Conservation (phyloP, 2,329 filamentous ascomycete species). For the Sphaerulina populicola region DNA sequence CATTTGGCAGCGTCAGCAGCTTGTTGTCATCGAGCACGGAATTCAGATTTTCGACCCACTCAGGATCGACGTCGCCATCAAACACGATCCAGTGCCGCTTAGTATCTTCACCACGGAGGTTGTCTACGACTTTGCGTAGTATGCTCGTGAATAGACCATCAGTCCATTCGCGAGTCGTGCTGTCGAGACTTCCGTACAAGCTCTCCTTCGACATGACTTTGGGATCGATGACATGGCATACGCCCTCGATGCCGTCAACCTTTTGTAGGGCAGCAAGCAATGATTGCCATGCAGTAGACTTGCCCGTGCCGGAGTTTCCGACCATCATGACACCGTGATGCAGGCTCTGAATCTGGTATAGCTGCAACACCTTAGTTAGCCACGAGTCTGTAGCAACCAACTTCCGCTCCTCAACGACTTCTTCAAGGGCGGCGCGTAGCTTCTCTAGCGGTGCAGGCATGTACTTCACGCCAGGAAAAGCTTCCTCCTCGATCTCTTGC, state of each 20-base stretch:
- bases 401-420: slow-evolving; percentile 74
- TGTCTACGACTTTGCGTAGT: slow-evolving; percentile 95
- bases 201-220: slow-evolving; percentile 99
- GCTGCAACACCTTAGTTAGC: slow-evolving; percentile 94
- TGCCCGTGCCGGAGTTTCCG: slow-evolving; percentile 92
- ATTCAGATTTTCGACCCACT: slow-evolving; percentile 99
- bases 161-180: slow-evolving; percentile 96
- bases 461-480: slow-evolving; percentile 90
- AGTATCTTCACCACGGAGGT: slow-evolving; percentile 88
- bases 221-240: slow-evolving; percentile 95
- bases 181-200: slow-evolving; percentile 89
- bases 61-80: slow-evolving; percentile 95
- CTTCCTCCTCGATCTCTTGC: slow-evolving; percentile 69
- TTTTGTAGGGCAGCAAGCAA: slow-evolving; percentile 83
- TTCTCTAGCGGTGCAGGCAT: slow-evolving; percentile 76
- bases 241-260: slow-evolving; percentile 84
- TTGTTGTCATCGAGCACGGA: slow-evolving; percentile 99
- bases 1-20: slow-evolving; percentile 89
- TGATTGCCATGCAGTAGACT: slow-evolving; percentile 90
- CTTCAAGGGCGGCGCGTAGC: slow-evolving; percentile 71
- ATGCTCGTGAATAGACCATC: slow-evolving; percentile 98
- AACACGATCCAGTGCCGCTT: slow-evolving; percentile 99
- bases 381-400: slow-evolving; percentile 86
- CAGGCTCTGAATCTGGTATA: slow-evolving; percentile 95
- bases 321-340: slow-evolving; percentile 99